Evolutionary conservation across 371 early-diverging fungal species (phyloP), one percentile per base, ranked within the genome.

Genomic region (Rhizopus delemar): DNA sequence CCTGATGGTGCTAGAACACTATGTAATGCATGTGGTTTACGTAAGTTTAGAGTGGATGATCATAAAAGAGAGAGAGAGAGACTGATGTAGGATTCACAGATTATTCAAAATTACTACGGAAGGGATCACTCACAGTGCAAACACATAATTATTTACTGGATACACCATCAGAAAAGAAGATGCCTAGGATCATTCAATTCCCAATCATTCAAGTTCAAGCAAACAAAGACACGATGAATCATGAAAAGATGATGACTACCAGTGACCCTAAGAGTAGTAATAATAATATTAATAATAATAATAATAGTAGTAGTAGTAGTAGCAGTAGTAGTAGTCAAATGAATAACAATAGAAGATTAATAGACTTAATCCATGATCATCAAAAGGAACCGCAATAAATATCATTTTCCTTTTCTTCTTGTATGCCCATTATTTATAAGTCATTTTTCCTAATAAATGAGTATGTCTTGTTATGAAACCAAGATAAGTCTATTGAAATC

Each of bases 11-110:
- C 87, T 5, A 67, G 83, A 58, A 86, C 86, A 0, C 65, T 89
- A 1, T 89, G 89, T 53, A 89, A 89, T 66, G 84, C 86, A 5
- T 89, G 89, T 62, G 89, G 89, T 9, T 59, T 85, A 54, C 83
- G 86, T 85, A 77, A 71, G 79, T 57, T 36, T 12, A 8, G 4
- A 43, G 8, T 41, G 9, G 12, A n/a, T 45, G 2, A 22, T 1
- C 22, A 22, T 22, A 22, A 22, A 22, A 22, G 22, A 22, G 2
- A 22, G 22, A 22, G 22, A 22, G 2, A 22, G 22, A 22, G 22
- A 22, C 22, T 22, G 1, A 22, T 22, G 22, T 22, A 22, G 0
- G 1, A 22, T 4, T 51, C 22, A 22, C 22, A 69, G 69, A 69
- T 45, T 69, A 69, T 52, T 60, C 69, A 0, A 69, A 69, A 38